These are phyloP conservation scores for Mixia osmundae DNA, from an alignment of 1,284 basidiomycete genomes.

Conservation along the genomic window DNA sequence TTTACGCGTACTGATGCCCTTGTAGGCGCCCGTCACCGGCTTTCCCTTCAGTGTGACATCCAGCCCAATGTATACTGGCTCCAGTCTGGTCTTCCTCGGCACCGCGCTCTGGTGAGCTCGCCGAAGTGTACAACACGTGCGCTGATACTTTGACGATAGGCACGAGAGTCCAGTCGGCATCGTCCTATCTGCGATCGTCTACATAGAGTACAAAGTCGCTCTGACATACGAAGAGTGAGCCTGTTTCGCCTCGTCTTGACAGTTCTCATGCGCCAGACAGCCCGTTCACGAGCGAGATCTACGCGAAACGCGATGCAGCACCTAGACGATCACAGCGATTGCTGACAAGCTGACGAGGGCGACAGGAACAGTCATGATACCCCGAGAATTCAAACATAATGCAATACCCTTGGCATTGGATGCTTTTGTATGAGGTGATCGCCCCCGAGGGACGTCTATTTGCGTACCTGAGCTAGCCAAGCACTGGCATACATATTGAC, in stretches of 20 bases:
- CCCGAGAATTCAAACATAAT: too few relatives aligned
- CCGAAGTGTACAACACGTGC: constrained; percentile 1
- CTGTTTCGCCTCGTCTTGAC: neutral
- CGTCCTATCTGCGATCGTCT: constrained; percentile 48
- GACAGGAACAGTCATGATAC: too few relatives aligned
- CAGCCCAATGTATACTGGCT: constrained; percentile 91
- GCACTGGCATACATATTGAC: constrained; percentile 34
- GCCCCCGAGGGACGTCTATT: too few relatives aligned
- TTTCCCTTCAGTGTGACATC: constrained; percentile 89
- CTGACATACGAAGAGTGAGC: constrained; percentile 52
- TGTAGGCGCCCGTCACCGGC: constrained; percentile 3
- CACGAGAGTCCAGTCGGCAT: constrained; percentile 59
- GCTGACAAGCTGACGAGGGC: too few relatives aligned
- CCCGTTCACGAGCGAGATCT: constrained; percentile 2
- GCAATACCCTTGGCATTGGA: too few relatives aligned
- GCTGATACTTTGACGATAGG: constrained; percentile 28
- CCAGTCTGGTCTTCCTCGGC: constrained; percentile 61
- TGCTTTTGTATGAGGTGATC: too few relatives aligned
- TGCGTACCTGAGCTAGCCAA: too few relatives aligned
- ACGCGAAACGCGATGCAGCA: too few relatives aligned
- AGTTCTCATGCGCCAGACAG: neutral
- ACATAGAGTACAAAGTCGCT: constrained; percentile 58
- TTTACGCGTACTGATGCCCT: neutral
- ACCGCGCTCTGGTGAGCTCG: constrained; percentile 48
- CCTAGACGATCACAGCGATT: too few relatives aligned